Percentiles rank a stretch among this genome's conserved stretches.
Evolutionary conservation across 73 alveolate genomes (phyloP).

Genomic region (Paramecium sonneborni): DNA sequence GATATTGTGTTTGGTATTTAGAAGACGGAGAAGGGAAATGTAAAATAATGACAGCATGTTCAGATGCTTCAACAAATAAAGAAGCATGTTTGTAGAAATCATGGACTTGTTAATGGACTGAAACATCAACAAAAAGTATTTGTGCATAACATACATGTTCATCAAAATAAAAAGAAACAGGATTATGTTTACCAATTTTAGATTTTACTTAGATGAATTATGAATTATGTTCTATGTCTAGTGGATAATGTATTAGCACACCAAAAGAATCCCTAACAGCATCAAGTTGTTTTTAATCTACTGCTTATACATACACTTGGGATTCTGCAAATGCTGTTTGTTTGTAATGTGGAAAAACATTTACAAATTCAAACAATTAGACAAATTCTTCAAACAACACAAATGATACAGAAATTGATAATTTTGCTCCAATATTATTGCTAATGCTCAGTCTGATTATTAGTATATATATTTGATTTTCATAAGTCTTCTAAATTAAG

Average conservation of each 20-base stretch:
- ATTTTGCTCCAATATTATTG: neutral
- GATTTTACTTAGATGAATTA: neutral
- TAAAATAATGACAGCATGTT: neutral
- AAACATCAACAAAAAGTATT: neutral
- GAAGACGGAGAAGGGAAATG: neutral
- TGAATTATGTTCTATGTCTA: neutral
- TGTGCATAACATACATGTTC: constrained; percentile 19
- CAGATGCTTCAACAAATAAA: neutral
- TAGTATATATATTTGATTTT: constrained; percentile 24
- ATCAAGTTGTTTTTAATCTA: neutral
- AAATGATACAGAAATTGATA: neutral
- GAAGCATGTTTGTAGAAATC: neutral
- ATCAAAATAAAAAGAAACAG: neutral
- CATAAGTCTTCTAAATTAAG: constrained; percentile 42
- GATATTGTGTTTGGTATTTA: constrained; percentile 16
- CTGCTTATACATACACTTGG: constrained; percentile 18
- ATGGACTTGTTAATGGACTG: neutral
- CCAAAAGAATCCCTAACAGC: neutral
- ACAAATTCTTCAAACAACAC: neutral
- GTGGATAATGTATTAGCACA: neutral
- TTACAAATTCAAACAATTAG: neutral
- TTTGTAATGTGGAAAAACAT: neutral
- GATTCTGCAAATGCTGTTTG: neutral
- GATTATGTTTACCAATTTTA: neutral
- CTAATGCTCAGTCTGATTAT: neutral